Conservation (phyloP, 1,284 basidiomycete genomes). For the Trichosporon ovoides region DNA sequence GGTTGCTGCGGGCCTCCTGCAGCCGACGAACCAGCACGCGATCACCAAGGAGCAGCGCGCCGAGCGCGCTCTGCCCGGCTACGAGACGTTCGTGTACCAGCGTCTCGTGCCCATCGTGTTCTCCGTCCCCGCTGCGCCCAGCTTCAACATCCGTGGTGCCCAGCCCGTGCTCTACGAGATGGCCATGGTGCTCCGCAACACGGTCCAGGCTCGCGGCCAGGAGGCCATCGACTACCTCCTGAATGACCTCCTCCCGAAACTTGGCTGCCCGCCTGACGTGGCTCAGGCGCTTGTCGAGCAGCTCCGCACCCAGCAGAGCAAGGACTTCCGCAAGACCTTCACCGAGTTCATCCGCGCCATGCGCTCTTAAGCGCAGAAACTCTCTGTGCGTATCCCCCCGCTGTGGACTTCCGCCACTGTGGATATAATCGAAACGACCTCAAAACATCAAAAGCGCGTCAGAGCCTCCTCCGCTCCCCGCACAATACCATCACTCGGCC, state of each 20-base stretch:
- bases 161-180: slow-evolving; percentile 81
- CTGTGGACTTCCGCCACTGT: too few species aligned
- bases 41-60: slow-evolving; percentile 38
- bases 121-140: slow-evolving; percentile 67
- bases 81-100: slow-evolving; percentile 89
- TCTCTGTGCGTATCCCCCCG: too few species aligned
- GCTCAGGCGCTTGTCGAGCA: slow-evolving; percentile 74
- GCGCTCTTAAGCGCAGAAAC: slow-evolving; percentile 14
- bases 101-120: slow-evolving; percentile 78
- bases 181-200: slow-evolving; percentile 71
- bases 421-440: too few species aligned
- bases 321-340: slow-evolving; percentile 83
- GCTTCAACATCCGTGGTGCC: slow-evolving; percentile 84
- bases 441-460: neutral
- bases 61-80: slow-evolving; percentile 69
- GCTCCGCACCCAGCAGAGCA: slow-evolving; percentile 69
- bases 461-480: too few species aligned
- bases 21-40: slow-evolving; percentile 37
- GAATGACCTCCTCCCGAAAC: slow-evolving; percentile 75
- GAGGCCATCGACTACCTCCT: slow-evolving; percentile 82
- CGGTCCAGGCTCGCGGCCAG: slow-evolving; percentile 71
- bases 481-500: too few species aligned
- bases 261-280: slow-evolving; percentile 75
- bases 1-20: slow-evolving; percentile 42
- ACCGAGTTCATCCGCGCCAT: slow-evolving; percentile 60